Evolutionary conservation across 345 rosid genomes (phyloP), one percentile per base, ranked within the genome.

Genomic region (Durio zibethinus): DNA sequence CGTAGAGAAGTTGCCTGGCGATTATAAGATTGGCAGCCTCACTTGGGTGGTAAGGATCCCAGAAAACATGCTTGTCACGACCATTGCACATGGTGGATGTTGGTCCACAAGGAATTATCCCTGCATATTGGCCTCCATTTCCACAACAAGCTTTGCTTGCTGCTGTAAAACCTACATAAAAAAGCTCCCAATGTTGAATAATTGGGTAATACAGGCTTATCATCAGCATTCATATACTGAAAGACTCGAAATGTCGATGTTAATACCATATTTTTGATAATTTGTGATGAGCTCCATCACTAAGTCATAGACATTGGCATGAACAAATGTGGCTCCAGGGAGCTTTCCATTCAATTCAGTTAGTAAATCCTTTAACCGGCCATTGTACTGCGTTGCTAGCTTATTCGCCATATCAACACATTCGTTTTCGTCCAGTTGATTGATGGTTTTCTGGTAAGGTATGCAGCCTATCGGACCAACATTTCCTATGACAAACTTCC

Each of bases 401-500:
- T 88, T 81, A 77, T 95, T 91, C 14, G 99, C 83, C 79, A 93
- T 84, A 16, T 83, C 97, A 59, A 95, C 97, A 27, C 97, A 95
- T 77, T 93, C 87, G 10, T 84, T 88, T 31, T 88, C 87, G 1
- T 78, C 81, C 61, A 93, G 38, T 69, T 85, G 98, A 72, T 89
- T 90, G 31, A 91, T 83, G 0, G 96, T 91, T 79, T 85, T 91
- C 75, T 95, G 98, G 78, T 94, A 93, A 0, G 99, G 99, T 56
- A 95, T 95, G 84, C 99, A 95, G 1, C 98, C 98, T 9, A 94
- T 89, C 0, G 99, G 98, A n/a, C 93, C 99, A 0, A 93, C 98
- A 40, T 95, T 95, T 9, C 92, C 98, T 7, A 93, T 79, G 77
- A 94, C 94, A 75, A 94, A 94, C 79, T 94, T 94, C 70, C 98